Conservation (phyloP, 345 rosid genomes). For the Corchorus olitorius region DNA sequence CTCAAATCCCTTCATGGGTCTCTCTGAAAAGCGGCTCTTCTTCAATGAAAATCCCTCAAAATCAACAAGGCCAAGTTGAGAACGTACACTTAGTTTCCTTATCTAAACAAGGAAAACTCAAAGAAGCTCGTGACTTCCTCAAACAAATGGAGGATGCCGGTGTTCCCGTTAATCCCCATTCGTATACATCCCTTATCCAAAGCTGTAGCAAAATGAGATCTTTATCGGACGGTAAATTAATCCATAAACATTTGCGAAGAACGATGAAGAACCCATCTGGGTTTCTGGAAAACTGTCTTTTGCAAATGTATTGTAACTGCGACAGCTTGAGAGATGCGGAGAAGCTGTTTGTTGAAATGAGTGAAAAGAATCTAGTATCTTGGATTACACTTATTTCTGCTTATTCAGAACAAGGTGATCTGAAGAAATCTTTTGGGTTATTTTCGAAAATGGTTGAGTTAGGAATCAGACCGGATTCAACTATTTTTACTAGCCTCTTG, state of each 20-base stretch:
- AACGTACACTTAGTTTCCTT: conserved; percentile 57
- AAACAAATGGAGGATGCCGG: conserved; percentile 55
- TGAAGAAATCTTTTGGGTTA: conserved; percentile 43
- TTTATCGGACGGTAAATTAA: conserved; percentile 47
- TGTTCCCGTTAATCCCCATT: conserved; percentile 37
- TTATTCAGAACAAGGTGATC: conserved; percentile 38
- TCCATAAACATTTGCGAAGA: conserved; percentile 43
- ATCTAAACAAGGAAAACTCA: conserved; percentile 58
- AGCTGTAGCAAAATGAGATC: conserved; percentile 44
- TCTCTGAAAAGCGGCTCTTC: conserved; percentile 48
- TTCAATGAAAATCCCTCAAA: conserved; percentile 28
- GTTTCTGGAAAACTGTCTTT: conserved; percentile 46
- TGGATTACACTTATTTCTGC: conserved; percentile 57
- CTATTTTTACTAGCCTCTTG: conserved; percentile 45
- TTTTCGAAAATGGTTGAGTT: conserved; percentile 43
- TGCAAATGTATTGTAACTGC: conserved; percentile 55
- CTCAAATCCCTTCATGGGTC: conserved; percentile 56
- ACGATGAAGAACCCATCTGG: conserved; percentile 33
- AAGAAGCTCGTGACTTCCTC: conserved; percentile 63
- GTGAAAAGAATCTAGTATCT: conserved; percentile 43
- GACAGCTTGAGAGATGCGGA: conserved; percentile 60
- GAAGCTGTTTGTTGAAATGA: conserved; percentile 63
- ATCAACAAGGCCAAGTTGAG: conserved; percentile 50
- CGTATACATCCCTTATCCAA: conserved; percentile 52
- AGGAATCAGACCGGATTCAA: conserved; percentile 38